Evolutionary conservation across 2,329 filamentous ascomycete species (phyloP).

Genomic region (Aspergillus awamori): DNA sequence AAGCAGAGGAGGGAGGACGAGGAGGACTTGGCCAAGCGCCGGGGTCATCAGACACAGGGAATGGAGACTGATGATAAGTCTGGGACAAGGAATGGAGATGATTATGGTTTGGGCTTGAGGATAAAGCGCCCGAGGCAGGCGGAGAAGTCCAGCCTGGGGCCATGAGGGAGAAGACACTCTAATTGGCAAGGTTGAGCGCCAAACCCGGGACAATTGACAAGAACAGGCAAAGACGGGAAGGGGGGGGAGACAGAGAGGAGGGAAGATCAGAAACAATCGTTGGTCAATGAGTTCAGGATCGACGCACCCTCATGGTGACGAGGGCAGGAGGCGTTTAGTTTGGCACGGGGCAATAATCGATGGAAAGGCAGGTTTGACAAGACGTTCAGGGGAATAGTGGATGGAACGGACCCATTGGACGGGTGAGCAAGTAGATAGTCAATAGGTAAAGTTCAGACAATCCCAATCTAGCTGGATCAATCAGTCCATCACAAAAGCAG

Average conservation of each 20-base stretch:
- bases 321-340: slow-evolving; percentile 5
- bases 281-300: slow-evolving; percentile 26
- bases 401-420: neutral
- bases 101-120: slow-evolving; percentile 3
- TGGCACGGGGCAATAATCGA: slow-evolving; percentile 13
- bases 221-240: slow-evolving; percentile 19
- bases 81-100: neutral
- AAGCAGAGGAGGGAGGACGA: slow-evolving; percentile 12
- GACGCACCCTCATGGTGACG: slow-evolving; percentile 25
- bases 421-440: too few species aligned
- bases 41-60: slow-evolving; percentile 19
- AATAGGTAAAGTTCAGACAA: neutral
- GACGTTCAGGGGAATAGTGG: neutral
- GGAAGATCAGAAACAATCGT: slow-evolving; percentile 22
- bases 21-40: slow-evolving; percentile 19
- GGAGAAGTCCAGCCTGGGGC: slow-evolving; percentile 26
- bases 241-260: slow-evolving; percentile 13
- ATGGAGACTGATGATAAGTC: slow-evolving; percentile 16
- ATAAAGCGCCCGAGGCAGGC: slow-evolving; percentile 23
- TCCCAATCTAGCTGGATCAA: neutral
- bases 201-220: slow-evolving; percentile 11
- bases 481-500: neutral
- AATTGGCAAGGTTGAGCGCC: slow-evolving; percentile 11
- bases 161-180: slow-evolving; percentile 19
- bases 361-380: neutral